These are phyloP conservation scores for Wallacemonas sp. DNA, from an alignment of 208 protist genomes.

Conservation along the genomic window DNA sequence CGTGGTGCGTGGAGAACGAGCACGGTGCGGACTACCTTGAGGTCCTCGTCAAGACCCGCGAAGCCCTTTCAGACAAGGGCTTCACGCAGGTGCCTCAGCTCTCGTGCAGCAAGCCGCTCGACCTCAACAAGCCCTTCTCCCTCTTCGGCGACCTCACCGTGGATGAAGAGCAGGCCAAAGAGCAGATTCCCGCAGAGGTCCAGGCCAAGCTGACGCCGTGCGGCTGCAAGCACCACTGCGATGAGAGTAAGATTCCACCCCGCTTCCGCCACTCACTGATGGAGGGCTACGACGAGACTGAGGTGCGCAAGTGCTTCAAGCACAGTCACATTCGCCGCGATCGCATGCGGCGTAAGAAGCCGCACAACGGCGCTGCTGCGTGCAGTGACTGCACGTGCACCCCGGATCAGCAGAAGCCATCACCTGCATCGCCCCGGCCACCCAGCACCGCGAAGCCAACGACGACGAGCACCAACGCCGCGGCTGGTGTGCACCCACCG, in stretches of 20 bases:
- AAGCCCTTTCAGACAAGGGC: conserved; percentile 66
- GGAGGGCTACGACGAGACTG: neutral
- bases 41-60: conserved; percentile 76
- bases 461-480: too few relatives aligned
- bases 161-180: conserved; percentile 50
- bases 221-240: neutral
- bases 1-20: conserved; percentile 71
- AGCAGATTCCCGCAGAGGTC: conserved; percentile 57
- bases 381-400: too few relatives aligned
- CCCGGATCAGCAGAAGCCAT: too few relatives aligned
- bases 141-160: conserved; percentile 82
- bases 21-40: conserved; percentile 69
- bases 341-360: too few relatives aligned
- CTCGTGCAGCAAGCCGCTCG: conserved; percentile 86
- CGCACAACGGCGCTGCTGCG: too few relatives aligned
- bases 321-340: too few relatives aligned
- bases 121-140: conserved; percentile 88
- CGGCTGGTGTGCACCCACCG: too few relatives aligned
- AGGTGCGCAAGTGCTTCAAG: too few relatives aligned
- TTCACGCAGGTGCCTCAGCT: conserved; percentile 89
- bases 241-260: neutral
- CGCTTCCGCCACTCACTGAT: neutral
- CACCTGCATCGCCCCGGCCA: too few relatives aligned
- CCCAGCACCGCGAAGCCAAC: too few relatives aligned
- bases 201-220: neutral